Conservation (phyloP, 2,329 filamentous ascomycete genomes). For the Apiospora aurea region DNA sequence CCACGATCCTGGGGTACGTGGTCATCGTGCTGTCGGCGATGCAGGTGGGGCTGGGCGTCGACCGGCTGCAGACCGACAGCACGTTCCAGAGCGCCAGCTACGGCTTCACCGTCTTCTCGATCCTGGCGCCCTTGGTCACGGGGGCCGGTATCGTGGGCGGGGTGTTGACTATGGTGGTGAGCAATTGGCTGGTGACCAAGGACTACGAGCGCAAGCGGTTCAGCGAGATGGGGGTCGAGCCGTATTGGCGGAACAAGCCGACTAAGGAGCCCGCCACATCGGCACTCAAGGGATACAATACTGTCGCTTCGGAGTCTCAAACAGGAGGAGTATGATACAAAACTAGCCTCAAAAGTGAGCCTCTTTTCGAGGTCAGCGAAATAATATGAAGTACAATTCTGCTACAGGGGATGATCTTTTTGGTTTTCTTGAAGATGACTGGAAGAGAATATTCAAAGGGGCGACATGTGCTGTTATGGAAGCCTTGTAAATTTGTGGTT, state of each 20-base stretch:
- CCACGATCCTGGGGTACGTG: slow-evolving; percentile 48
- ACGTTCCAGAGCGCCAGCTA: slow-evolving; percentile 41
- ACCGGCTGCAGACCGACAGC: slow-evolving; percentile 33
- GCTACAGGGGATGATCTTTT: neutral
- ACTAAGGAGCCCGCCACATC: neutral
- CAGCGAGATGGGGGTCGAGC: slow-evolving; percentile 39
- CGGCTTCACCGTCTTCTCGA: slow-evolving; percentile 42
- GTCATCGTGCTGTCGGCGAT: slow-evolving; percentile 42
- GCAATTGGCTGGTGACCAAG: slow-evolving; percentile 38
- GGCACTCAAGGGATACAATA: neutral
- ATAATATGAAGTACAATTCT: neutral
- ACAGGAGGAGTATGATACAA: neutral
- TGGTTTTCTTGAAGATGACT: neutral
- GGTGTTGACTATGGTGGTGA: slow-evolving; percentile 36
- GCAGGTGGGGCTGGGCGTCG: slow-evolving; percentile 40
- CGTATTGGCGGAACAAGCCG: slow-evolving; percentile 34
- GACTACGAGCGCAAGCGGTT: slow-evolving; percentile 39
- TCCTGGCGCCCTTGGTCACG: slow-evolving; percentile 38
- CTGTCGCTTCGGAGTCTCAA: neutral
- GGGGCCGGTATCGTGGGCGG: slow-evolving; percentile 33
- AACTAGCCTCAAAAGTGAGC: too few relatives aligned
- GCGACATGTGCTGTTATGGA: neutral
- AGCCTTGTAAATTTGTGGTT: too few relatives aligned
- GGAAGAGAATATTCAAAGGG: neutral
- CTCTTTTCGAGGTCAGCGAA: neutral